Evolutionary conservation across 2,329 filamentous ascomycete genomes (phyloP).

Genomic region (Epichloe glyceriae): DNA sequence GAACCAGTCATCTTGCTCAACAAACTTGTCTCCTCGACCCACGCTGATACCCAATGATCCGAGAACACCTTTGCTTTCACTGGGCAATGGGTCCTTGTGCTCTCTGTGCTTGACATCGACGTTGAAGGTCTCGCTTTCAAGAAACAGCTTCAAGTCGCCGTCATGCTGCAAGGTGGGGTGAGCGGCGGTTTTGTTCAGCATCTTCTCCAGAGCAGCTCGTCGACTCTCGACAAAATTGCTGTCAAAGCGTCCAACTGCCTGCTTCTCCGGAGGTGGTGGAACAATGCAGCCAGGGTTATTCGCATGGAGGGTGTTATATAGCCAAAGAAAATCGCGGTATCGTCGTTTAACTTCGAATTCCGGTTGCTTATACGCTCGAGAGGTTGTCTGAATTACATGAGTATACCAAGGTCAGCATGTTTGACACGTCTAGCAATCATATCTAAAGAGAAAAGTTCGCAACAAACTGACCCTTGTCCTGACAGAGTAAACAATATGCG

Average conservation of each 20-base stretch:
- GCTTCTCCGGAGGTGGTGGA: constrained; percentile 92
- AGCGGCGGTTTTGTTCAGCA: constrained; percentile 89
- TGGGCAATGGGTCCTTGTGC: constrained; percentile 70
- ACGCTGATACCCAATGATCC: constrained; percentile 71
- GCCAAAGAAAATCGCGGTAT: constrained; percentile 95
- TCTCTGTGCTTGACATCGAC: constrained; percentile 97
- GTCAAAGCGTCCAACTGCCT: constrained; percentile 91
- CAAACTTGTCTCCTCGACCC: constrained; percentile 72
- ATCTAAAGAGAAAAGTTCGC: neutral
- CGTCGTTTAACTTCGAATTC: constrained; percentile 89
- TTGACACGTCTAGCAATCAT: neutral
- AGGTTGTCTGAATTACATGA: constrained; percentile 56
- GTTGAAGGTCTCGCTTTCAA: constrained; percentile 93
- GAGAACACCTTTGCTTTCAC: constrained; percentile 88
- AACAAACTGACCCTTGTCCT: constrained; percentile 59
- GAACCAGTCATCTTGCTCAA: constrained; percentile 99
- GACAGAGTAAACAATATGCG: constrained; percentile 95
- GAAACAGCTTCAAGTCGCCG: constrained; percentile 84
- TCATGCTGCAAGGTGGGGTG: constrained; percentile 90
- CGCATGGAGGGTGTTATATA: constrained; percentile 85
- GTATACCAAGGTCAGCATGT: neutral
- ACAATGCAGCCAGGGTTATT: constrained; percentile 94
- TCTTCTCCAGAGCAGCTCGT: constrained; percentile 83
- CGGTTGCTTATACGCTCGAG: constrained; percentile 84
- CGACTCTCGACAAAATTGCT: constrained; percentile 92